Evolutionary conservation across 129 eudicot species (phyloP).

Genomic region (Daucus carota): DNA sequence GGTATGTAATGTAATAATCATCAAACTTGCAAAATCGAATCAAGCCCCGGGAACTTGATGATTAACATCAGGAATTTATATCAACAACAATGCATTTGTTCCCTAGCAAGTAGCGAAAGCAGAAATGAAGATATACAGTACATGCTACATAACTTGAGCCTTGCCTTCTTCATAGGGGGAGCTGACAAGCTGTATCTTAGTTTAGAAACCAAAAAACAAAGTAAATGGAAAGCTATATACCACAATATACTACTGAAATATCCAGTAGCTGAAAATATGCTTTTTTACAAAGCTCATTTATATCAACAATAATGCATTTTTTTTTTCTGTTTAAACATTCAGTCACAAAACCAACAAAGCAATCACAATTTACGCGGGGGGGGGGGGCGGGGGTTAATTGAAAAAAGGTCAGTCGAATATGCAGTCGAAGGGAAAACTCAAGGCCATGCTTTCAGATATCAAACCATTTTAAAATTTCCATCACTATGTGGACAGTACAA

Average conservation of each 20-base stretch:
- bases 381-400: no score
- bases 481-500: not conserved
- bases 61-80: no score
- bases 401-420: not conserved
- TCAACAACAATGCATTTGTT: no score
- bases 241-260: no score
- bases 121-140: no score
- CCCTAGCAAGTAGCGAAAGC: no score
- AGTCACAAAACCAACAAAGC: not conserved
- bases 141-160: no score
- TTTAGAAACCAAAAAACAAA: no score
- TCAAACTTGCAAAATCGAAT: constrained; percentile 63
- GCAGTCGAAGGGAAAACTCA: not conserved
- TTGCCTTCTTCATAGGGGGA: no score
- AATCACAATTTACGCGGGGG: not conserved
- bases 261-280: not conserved
- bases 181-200: no score
- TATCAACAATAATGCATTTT: not conserved
- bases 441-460: not conserved
- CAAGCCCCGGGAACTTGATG: constrained; percentile 98
- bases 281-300: not conserved
- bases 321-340: not conserved
- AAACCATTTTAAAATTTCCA: not conserved
- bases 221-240: no score
- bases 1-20: constrained; percentile 18